Evolutionary conservation across 305 asterid genomes (phyloP), one percentile per base, ranked within the genome.

Genomic region (Solanum aculeatissimum): DNA sequence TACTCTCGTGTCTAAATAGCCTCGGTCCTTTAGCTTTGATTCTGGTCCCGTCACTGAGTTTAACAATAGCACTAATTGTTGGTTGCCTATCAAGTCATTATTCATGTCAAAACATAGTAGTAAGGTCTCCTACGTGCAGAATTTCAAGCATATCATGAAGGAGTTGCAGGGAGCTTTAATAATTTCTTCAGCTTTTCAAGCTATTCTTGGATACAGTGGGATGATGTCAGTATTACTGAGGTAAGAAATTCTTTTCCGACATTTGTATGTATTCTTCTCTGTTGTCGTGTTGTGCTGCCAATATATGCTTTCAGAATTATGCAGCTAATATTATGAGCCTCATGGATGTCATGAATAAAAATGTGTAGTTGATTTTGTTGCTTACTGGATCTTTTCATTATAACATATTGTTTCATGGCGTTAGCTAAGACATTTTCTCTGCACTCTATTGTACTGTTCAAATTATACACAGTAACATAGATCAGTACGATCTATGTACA

Each of bases 101-200:
- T 77, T 77, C n/a, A 77, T 77, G 82, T 77, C 63, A 49, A 75
- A 75, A 51, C 25, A 27, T 49, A 49, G 82, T 77, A 27, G 23
- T 51, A 49, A 77, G 63, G 27, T 51, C 25, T 51, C 63, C 82
- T 47, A 85, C 83, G 88, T 87, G 85, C 97, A 97, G 99, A 97
- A 92, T 87, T 97, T 95, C 91, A 93, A 89, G 94, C 98, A 97
- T 90, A 93, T 94, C 84, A 97, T 97, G 99, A 95, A 93, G 88
- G 97, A 93, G 92, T 92, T 97, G 85, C 98, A 97, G 86, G 99
- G 99, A 84, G 98, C 99, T 86, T 89, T 97, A 78, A 97, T 95
- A 63, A 91, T 95, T 87, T 96, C 97, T 88, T 94, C 98, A 54
- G 93, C 98, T 86, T 97, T 95, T 91, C 99, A 95, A 89, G 92